phyloP scores from a whole-genome alignment of 495 filamentous ascomycete species.

The Annulohypoxylon maeteangense region DNA sequence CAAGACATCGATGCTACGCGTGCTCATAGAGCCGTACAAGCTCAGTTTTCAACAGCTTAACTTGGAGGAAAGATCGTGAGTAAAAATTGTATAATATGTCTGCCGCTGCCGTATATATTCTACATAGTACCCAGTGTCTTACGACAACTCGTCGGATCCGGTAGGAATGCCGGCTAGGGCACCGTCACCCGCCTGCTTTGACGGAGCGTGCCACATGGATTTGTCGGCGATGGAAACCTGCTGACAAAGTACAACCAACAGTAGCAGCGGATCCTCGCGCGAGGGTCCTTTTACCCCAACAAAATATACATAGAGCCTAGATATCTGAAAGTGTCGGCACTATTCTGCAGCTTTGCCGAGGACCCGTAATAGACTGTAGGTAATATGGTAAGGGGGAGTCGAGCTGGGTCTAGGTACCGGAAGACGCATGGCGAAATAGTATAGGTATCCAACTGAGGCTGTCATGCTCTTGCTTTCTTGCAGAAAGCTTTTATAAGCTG shows the following conservation, averaged over 20 bases:
- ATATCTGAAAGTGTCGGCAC: constrained; percentile 2
- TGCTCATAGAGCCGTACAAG: constrained; percentile 15
- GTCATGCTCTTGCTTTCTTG: constrained; percentile 9
- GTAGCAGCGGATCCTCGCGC: constrained; percentile 24
- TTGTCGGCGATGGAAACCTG: neutral
- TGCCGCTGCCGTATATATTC: constrained; percentile 33
- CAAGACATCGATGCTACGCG: constrained; percentile 28
- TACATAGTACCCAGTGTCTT: constrained; percentile 15
- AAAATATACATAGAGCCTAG: constrained; percentile 7
- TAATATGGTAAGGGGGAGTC: constrained; percentile 3
- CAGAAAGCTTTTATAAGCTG: constrained; percentile 7
- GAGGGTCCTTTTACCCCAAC: constrained; percentile 4
- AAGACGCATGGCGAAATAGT: constrained; percentile 9
- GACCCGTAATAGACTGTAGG: constrained; percentile 4
- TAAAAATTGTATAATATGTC: neutral
- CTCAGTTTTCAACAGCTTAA: neutral
- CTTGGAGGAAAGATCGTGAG: constrained; percentile 1
- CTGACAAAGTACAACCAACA: constrained; percentile 30
- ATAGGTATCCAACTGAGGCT: constrained; percentile 7
- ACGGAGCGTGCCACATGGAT: constrained; percentile 25
- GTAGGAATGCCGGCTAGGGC: constrained; percentile 27
- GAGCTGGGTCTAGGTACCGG: neutral
- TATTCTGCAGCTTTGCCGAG: constrained; percentile 26
- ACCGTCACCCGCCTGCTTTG: constrained; percentile 9
- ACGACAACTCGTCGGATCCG: constrained; percentile 29